phyloP scores from a whole-genome alignment of 164 flowering plant species.

The Vitis cinerea region DNA sequence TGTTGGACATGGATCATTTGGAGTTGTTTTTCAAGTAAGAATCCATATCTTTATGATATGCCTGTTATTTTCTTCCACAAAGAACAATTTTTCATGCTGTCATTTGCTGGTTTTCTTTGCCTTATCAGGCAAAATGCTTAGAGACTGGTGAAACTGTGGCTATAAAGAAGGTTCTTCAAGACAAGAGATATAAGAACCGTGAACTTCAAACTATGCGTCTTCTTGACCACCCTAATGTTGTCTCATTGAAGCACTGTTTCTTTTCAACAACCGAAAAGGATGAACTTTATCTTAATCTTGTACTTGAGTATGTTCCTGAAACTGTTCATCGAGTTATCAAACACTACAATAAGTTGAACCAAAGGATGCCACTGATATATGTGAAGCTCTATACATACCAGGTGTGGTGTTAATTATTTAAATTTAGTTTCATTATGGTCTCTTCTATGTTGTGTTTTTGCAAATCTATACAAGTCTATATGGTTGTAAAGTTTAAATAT shows the following conservation, averaged over 20 bases:
- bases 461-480: neutral
- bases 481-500: slow-evolving; percentile 1
- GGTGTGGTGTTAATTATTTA: slow-evolving; percentile 26
- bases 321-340: slow-evolving; percentile 63
- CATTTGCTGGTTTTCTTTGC: neutral
- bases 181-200: slow-evolving; percentile 63
- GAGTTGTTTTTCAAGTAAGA: slow-evolving; percentile 74
- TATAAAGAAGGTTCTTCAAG: slow-evolving; percentile 69
- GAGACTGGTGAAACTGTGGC: slow-evolving; percentile 72
- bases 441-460: neutral
- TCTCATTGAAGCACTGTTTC: slow-evolving; percentile 66
- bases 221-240: slow-evolving; percentile 68
- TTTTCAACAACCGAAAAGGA: slow-evolving; percentile 68
- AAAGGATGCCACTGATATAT: slow-evolving; percentile 61
- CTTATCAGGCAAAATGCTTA: slow-evolving; percentile 70
- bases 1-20: slow-evolving; percentile 79
- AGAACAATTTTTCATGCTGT: neutral
- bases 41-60: neutral
- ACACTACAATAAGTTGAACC: slow-evolving; percentile 61
- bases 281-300: slow-evolving; percentile 62
- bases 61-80: neutral
- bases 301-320: slow-evolving; percentile 71
- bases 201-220: slow-evolving; percentile 70
- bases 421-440: neutral
- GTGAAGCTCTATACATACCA: slow-evolving; percentile 62